Evolutionary conservation across 805 yeast species (phyloP), one percentile per base, ranked within the genome.

Genomic region (Wickerhamomyces silvicola): DNA sequence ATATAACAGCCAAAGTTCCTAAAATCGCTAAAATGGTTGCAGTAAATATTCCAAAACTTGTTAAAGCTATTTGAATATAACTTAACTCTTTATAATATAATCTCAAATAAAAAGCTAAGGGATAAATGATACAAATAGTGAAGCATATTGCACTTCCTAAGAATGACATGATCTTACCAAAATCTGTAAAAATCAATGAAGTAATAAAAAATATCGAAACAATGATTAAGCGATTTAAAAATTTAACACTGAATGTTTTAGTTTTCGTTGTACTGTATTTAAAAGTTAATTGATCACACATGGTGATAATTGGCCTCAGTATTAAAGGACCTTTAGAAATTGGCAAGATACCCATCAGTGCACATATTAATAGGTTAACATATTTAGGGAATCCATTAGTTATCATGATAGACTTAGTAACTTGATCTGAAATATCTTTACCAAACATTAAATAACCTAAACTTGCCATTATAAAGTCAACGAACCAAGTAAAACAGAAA

Each of bases 381-480:
- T 74, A 69, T 10, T 52, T 42, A 0, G 96, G 94, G 52, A 80
- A 85, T 0, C 85, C 84, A 3, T 60, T 46, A 4, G 80, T 79
- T 7, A 60, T 49, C 56, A 87, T 64, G 27, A 87, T 65, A 36
- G 81, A 82, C 48, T 82, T 81, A 2, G 94, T 83, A 36, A 88
- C 68, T 38, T 84, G 87, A 48, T 84, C 90, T 28, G 70, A 53
- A 18, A 83, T 77, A 6, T 53, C 52, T 7, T 59, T 57, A 22
- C 96, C 95, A 62, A 80, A 86, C 95, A 87, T 87, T 26, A 84
- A 60, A 46, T 74, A 75, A 1, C 92, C 92, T 22, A 77, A 49
- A 2, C 72, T 46, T 0, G 81, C 85, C 72, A 81, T 75, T 11
- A 70, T 41, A 28, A 64, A 58, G 56, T 82, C 88, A 20, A 81